These are phyloP conservation scores for Venturia nashicola DNA, from an alignment of 2,329 filamentous ascomycete species.

Conservation along the genomic window DNA sequence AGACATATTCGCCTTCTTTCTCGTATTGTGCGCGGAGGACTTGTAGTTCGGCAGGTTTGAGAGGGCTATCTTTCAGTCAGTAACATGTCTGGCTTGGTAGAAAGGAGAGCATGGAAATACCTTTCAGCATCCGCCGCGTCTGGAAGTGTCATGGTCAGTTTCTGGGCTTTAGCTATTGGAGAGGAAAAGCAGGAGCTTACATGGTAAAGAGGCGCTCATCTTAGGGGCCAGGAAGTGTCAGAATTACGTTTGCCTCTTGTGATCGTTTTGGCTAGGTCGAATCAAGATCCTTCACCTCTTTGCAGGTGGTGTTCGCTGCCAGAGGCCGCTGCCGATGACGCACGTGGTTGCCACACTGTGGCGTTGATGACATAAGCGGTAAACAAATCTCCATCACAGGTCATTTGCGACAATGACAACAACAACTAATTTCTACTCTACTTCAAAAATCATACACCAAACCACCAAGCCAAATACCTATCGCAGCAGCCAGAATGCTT, in stretches of 20 bases:
- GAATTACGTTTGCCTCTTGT: neutral
- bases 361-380: neutral
- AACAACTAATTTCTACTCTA: neutral
- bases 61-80: conserved; percentile 44
- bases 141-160: conserved; percentile 31
- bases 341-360: conserved; percentile 3
- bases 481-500: conserved; percentile 48
- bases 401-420: neutral
- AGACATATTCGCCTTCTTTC: conserved; percentile 93
- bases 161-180: neutral
- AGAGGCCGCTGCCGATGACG: neutral
- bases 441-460: neutral
- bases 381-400: neutral
- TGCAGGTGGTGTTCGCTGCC: neutral
- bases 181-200: conserved; percentile 3
- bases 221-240: neutral
- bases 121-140: conserved; percentile 97
- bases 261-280: neutral
- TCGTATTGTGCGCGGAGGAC: conserved; percentile 91
- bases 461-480: neutral
- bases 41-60: conserved; percentile 84
- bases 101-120: conserved; percentile 29
- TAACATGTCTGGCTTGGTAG: neutral
- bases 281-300: neutral
- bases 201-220: conserved; percentile 12